Evolutionary conservation across 768 basidiomycete genomes (phyloP).

Genomic region (Lactarius deliciosus): DNA sequence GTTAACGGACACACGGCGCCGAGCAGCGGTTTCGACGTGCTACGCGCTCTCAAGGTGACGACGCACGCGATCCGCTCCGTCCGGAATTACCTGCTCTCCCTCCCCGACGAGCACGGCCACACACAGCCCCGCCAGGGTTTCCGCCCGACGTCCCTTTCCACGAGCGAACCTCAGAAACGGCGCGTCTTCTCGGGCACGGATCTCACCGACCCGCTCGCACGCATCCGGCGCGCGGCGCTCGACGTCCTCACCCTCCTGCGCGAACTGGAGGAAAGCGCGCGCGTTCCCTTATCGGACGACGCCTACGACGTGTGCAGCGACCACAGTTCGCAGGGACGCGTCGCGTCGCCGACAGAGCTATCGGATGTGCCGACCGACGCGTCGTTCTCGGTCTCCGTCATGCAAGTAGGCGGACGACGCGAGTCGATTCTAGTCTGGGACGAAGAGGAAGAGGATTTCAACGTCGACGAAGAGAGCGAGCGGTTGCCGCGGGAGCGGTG

Average conservation of each 20-base stretch:
- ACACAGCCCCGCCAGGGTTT: slow-evolving; percentile 46
- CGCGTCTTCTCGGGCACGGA: too few species aligned
- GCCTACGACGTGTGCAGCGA: slow-evolving; percentile 83
- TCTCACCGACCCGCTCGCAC: too few species aligned
- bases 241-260: too few species aligned
- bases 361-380: slow-evolving; percentile 45
- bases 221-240: too few species aligned
- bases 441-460: slow-evolving; percentile 53
- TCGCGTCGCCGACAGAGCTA: slow-evolving; percentile 43
- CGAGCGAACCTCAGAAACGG: too few species aligned
- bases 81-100: slow-evolving; percentile 71
- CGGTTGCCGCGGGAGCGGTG: slow-evolving; percentile 59
- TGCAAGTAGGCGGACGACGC: slow-evolving; percentile 64
- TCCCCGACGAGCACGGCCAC: not conserved
- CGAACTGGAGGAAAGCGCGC: too few species aligned
- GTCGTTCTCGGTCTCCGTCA: slow-evolving; percentile 64
- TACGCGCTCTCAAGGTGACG: slow-evolving; percentile 72
- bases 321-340: slow-evolving; percentile 44
- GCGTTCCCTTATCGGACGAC: slow-evolving; percentile 64
- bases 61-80: slow-evolving; percentile 80
- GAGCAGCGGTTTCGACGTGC: slow-evolving; percentile 54
- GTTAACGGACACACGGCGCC: slow-evolving; percentile 10
- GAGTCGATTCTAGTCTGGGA: slow-evolving; percentile 82
- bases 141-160: slow-evolving; percentile 57
- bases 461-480: slow-evolving; percentile 49